A percentile compares a stretch with the other conserved stretches of the same genome.
Conservation (phyloP, 2,329 filamentous ascomycete species). For the Mycogone perniciosa region DNA sequence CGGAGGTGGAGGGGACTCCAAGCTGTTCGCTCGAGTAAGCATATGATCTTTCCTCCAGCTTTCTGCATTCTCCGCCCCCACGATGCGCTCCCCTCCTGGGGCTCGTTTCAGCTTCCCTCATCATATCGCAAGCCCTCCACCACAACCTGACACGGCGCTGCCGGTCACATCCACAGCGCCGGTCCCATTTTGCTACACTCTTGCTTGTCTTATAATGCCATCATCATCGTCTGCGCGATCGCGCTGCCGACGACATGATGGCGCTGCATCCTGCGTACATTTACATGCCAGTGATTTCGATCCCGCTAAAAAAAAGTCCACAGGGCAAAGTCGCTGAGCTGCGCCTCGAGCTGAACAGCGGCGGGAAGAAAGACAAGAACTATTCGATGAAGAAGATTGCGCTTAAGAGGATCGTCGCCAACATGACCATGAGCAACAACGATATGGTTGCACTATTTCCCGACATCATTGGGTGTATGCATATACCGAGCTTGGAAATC, state of each 20-base stretch:
- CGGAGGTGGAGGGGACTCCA: conserved; percentile 81
- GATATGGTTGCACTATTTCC: conserved; percentile 98
- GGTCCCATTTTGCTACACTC: neutral
- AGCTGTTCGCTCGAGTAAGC: conserved; percentile 94
- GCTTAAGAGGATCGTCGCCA: conserved; percentile 98
- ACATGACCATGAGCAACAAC: conserved; percentile 99
- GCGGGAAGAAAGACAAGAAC: conserved; percentile 98
- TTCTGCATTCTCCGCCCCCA: neutral
- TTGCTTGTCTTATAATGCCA: neutral
- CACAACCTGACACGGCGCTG: too few species aligned
- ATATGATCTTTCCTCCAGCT: neutral
- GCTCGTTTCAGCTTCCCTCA: neutral
- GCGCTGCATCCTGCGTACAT: conserved; percentile 43
- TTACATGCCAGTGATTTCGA: conserved; percentile 41
- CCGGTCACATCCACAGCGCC: too few species aligned
- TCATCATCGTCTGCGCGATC: neutral
- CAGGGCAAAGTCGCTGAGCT: conserved; percentile 99
- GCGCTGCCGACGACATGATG: conserved; percentile 16
- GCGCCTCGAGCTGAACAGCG: conserved; percentile 85
- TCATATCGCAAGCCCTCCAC: neutral
- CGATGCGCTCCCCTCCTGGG: conserved; percentile 9
- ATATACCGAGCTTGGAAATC: conserved; percentile 88
- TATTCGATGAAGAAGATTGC: conserved; percentile 92
- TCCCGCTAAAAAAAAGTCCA: conserved; percentile 47
- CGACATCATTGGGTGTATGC: conserved; percentile 93